Evolutionary conservation across 1,139 yeast species (phyloP).

Genomic region (Zygosaccharomyces sapae): DNA sequence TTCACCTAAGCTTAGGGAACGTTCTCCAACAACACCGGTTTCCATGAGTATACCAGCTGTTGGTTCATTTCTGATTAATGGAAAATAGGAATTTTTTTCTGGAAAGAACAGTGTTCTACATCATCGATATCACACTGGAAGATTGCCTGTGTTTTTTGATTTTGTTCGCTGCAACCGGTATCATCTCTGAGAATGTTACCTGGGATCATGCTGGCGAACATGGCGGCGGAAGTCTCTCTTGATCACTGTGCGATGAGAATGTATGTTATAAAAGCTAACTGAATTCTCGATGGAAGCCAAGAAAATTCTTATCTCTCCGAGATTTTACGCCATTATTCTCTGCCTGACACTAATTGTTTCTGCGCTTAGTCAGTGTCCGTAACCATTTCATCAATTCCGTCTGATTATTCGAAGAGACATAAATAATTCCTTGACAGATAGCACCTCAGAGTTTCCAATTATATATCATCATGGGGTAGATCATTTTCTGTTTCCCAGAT

Average conservation of each 20-base stretch:
- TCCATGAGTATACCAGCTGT: neutral
- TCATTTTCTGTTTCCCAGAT: conserved; percentile 14
- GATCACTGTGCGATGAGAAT: neutral
- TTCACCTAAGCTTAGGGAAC: neutral
- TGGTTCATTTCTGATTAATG: conserved; percentile 22
- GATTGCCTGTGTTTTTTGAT: conserved; percentile 38
- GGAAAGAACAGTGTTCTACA: conserved; percentile 48
- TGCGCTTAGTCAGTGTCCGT: neutral
- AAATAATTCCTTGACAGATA: neutral
- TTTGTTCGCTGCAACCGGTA: neutral
- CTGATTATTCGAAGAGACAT: neutral
- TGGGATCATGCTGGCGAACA: neutral
- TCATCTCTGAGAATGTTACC: neutral
- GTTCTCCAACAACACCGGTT: neutral
- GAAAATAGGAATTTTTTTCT: conserved; percentile 1
- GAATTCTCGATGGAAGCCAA: neutral
- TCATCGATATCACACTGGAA: conserved; percentile 52
- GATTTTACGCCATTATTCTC: neutral
- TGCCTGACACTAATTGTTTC: neutral
- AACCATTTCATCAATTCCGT: neutral
- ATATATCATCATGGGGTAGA: neutral
- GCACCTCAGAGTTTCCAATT: neutral
- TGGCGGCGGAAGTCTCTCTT: neutral
- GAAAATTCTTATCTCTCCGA: neutral
- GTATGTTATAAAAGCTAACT: neutral